These are phyloP conservation scores for Afroboletus lepidellus DNA, from an alignment of 1,284 basidiomycete species.

Conservation along the genomic window DNA sequence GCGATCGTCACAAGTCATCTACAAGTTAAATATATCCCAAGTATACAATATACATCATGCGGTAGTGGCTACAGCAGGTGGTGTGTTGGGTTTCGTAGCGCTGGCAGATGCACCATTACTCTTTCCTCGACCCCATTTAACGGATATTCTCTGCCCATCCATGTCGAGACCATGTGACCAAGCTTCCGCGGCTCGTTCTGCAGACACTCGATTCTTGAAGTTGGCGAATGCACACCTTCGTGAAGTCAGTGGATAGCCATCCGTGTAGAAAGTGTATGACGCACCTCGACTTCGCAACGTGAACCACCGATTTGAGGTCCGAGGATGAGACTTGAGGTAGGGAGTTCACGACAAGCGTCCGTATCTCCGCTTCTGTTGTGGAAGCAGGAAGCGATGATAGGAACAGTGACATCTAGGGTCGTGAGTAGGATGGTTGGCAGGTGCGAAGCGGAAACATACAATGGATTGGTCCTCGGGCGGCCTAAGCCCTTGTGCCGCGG, in stretches of 20 bases:
- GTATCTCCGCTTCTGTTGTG: constrained; percentile 76
- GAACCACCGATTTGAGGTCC: constrained; percentile 79
- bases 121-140: constrained; percentile 88
- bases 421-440: constrained; percentile 4
- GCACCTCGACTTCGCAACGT: constrained; percentile 79
- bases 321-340: constrained; percentile 68
- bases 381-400: constrained; percentile 79
- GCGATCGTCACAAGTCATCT: not conserved
- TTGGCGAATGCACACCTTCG: constrained; percentile 93
- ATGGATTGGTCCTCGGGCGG: constrained; percentile 88
- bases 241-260: constrained; percentile 10
- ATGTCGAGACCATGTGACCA: constrained; percentile 88
- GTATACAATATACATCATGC: constrained; percentile 12
- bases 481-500: constrained; percentile 76
- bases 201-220: constrained; percentile 77
- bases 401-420: constrained; percentile 84
- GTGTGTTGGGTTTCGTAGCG: constrained; percentile 1
- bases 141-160: constrained; percentile 68
- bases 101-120: constrained; percentile 19
- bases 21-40: not conserved
- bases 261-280: constrained; percentile 9
- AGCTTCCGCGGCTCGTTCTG: constrained; percentile 84
- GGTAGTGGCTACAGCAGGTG: constrained; percentile 6
- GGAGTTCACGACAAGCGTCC: constrained; percentile 71
- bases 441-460: constrained; percentile 49